A percentile compares a stretch with the other conserved stretches of the same genome.
These are phyloP conservation scores for Choanephora cucurbitarum DNA, from an alignment of 371 early-diverging fungal species.

Conservation along the genomic window DNA sequence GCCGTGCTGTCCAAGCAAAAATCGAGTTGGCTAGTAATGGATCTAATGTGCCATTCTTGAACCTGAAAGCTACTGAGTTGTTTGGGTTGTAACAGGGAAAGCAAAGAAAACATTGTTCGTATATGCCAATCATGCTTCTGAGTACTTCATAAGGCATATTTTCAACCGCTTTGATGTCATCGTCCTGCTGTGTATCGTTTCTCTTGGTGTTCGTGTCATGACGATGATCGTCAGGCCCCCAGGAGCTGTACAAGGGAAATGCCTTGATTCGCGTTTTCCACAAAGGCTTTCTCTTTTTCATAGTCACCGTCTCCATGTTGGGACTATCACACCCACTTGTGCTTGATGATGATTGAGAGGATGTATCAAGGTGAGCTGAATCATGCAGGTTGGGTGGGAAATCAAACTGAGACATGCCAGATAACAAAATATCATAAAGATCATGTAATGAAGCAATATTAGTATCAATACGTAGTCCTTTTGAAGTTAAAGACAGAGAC, in stretches of 20 bases:
- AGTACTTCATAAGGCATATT: constrained; percentile 18
- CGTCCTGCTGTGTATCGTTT: neutral
- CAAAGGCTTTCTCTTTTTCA: constrained; percentile 35
- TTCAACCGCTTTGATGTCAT: neutral
- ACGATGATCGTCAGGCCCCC: constrained; percentile 30
- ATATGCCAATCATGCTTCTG: constrained; percentile 25
- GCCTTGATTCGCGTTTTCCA: constrained; percentile 41
- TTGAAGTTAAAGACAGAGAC: constrained; percentile 42
- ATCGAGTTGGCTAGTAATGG: constrained; percentile 43
- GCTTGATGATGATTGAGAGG: constrained; percentile 30
- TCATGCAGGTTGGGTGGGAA: constrained; percentile 6
- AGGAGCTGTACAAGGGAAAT: constrained; percentile 51
- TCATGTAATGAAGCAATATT: constrained; percentile 44
- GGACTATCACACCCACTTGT: constrained; percentile 2
- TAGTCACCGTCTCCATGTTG: constrained; percentile 25
- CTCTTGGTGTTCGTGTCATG: neutral
- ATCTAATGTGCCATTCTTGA: constrained; percentile 22
- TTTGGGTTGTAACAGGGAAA: constrained; percentile 24
- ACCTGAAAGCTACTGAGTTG: constrained; percentile 17
- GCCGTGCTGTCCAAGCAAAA: constrained; percentile 51
- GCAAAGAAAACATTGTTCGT: constrained; percentile 31
- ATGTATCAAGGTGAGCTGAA: constrained; percentile 10
- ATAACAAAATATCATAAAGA: constrained; percentile 40
- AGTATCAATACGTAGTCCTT: constrained; percentile 46
- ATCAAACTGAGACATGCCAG: constrained; percentile 38